These are phyloP conservation scores for Leccinum uliginosum DNA, from an alignment of 768 basidiomycete species.

Conservation along the genomic window DNA sequence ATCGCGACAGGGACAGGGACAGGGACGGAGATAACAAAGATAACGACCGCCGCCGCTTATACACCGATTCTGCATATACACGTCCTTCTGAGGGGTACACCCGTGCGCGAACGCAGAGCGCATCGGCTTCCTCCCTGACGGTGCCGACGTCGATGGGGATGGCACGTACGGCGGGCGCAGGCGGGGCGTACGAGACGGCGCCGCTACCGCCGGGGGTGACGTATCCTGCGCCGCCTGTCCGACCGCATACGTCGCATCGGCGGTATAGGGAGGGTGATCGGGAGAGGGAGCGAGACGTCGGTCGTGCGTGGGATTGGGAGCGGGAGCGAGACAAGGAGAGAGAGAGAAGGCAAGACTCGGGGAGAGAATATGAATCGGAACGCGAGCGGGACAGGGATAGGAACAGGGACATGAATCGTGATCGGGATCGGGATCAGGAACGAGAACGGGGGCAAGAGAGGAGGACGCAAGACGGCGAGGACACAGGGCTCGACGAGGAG, in stretches of 20 bases:
- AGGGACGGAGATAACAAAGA: neutral
- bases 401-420: neutral
- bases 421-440: neutral
- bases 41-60: conserved; percentile 1
- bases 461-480: neutral
- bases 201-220: conserved; percentile 25
- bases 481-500: conserved; percentile 7
- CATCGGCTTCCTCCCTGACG: conserved; percentile 2
- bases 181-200: conserved; percentile 19
- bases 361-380: neutral
- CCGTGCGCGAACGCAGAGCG: conserved; percentile 13
- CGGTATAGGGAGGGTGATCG: neutral
- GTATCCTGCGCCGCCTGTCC: conserved; percentile 25
- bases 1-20: neutral
- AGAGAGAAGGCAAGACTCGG: neutral
- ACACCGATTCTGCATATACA: neutral
- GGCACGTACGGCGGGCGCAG: neutral
- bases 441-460: neutral
- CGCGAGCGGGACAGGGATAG: neutral
- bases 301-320: conserved; percentile 1
- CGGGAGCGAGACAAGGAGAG: neutral
- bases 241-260: conserved; percentile 24
- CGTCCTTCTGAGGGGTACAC: neutral
- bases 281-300: neutral
- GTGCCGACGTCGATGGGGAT: neutral